Evolutionary conservation across 1,284 basidiomycete species (phyloP).

Genomic region (Ustilago lituana): DNA sequence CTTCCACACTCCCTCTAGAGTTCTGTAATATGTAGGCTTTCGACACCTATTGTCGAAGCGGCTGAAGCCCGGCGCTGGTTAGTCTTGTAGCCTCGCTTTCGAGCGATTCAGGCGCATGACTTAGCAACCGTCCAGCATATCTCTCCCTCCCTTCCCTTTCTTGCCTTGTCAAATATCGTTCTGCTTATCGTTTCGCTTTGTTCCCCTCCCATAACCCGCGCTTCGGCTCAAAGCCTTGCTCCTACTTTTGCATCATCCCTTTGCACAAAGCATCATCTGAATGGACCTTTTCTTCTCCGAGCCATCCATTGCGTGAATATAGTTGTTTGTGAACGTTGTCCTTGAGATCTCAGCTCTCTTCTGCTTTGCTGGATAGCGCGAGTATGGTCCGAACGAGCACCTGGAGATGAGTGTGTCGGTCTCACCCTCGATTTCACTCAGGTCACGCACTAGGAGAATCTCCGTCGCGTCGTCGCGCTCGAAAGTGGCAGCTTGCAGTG

Average conservation of each 20-base stretch:
- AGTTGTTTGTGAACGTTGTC: neutral
- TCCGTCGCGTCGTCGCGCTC: slow-evolving; percentile 38
- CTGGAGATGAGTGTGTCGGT: too few species aligned
- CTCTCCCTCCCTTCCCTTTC: neutral
- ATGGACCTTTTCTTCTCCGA: slow-evolving; percentile 27
- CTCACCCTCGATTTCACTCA: too few species aligned
- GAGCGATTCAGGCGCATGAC: slow-evolving; percentile 1
- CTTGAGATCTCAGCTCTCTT: too few species aligned
- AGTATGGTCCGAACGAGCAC: too few species aligned
- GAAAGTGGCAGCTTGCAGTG: too few species aligned
- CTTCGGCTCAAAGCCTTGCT: slow-evolving; percentile 1
- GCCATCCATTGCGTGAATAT: neutral
- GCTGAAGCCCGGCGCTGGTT: slow-evolving; percentile 1
- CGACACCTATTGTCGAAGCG: slow-evolving; percentile 11
- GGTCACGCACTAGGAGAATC: slow-evolving; percentile 6
- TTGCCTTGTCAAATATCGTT: slow-evolving; percentile 24
- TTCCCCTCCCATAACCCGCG: too few species aligned
- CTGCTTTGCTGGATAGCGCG: too few species aligned
- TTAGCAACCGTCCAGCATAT: slow-evolving; percentile 4
- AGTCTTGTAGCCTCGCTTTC: neutral
- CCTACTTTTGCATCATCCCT: slow-evolving; percentile 32
- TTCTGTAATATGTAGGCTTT: slow-evolving; percentile 33
- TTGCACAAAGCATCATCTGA: slow-evolving; percentile 49
- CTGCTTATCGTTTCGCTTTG: slow-evolving; percentile 6
- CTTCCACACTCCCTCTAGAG: slow-evolving; percentile 25